Conservation (phyloP, 768 basidiomycete genomes). For the Tylopilus vinaceipallidus region DNA sequence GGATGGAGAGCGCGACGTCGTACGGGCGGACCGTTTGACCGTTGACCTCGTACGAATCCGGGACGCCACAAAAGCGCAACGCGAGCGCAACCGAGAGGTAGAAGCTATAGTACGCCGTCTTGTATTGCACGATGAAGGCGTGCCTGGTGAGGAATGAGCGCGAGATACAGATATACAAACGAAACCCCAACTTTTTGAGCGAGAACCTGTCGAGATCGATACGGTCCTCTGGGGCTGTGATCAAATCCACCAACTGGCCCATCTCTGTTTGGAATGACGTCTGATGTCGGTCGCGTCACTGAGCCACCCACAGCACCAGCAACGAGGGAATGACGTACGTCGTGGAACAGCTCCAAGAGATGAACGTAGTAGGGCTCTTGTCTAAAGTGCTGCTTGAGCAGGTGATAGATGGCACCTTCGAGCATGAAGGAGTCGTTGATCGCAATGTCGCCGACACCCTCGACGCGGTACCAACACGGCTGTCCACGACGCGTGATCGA, state of each 20-base stretch:
- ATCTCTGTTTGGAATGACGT: constrained; percentile 90
- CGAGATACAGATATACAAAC: no score
- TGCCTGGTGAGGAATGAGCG: constrained; percentile 68
- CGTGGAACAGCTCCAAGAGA: constrained; percentile 92
- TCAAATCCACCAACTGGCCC: constrained; percentile 95
- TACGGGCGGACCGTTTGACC: constrained; percentile 55
- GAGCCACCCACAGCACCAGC: no score
- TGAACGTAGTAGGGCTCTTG: no score
- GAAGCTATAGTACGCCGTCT: constrained; percentile 97
- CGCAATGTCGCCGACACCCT: constrained; percentile 68
- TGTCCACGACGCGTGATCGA: no score
- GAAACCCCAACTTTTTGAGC: no score
- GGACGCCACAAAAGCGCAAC: no score
- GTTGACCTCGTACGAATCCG: no score
- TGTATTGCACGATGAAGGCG: constrained; percentile 90
- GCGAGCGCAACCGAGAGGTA: no score
- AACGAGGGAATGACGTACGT: constrained; percentile 41
- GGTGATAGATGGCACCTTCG: constrained; percentile 87
- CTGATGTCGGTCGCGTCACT: constrained; percentile 8
- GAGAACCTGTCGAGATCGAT: no score
- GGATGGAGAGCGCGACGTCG: constrained; percentile 71
- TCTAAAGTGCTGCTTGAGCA: constrained; percentile 87
- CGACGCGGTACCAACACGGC: no score
- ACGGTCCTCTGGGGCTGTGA: no score
- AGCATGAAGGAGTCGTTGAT: constrained; percentile 98